Evolutionary conservation across 495 filamentous ascomycete species (phyloP).

Genomic region (Penicillium salamii): DNA sequence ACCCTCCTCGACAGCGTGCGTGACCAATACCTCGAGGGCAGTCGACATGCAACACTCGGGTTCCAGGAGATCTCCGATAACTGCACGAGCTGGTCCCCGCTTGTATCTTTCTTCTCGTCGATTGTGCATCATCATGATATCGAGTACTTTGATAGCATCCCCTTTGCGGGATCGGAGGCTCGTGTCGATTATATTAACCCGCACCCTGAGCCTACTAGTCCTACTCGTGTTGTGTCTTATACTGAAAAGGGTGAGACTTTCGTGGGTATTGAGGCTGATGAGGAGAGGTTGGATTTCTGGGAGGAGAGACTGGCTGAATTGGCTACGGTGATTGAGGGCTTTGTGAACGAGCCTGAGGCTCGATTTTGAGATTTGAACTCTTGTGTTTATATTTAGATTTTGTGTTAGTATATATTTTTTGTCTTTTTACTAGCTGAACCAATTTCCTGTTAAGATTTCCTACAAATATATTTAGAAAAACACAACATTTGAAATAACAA

Average conservation of each 20-base stretch:
- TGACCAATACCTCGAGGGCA: conserved; percentile 17
- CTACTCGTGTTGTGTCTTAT: conserved; percentile 7
- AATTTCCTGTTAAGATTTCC: no score
- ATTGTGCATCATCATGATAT: conserved; percentile 26
- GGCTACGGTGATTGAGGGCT: conserved; percentile 5
- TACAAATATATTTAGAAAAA: no score
- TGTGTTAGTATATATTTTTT: no score
- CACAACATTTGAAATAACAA: no score
- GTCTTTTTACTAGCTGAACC: no score
- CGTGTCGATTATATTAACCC: conserved; percentile 11
- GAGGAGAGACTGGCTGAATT: conserved; percentile 7
- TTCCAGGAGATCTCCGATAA: conserved; percentile 20
- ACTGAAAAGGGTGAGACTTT: conserved; percentile 4
- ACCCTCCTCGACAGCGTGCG: conserved; percentile 24
- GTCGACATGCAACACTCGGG: conserved; percentile 18
- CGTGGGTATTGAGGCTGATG: conserved; percentile 12
- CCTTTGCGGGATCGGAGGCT: conserved; percentile 21
- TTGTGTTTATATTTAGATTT: no score
- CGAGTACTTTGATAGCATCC: conserved; percentile 29
- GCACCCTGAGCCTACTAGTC: conserved; percentile 6
- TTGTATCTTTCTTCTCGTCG: conserved; percentile 16
- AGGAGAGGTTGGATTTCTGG: conserved; percentile 4
- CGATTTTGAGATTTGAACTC: neutral
- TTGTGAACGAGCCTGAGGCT: conserved; percentile 1
- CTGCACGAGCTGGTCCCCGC: conserved; percentile 19